phyloP scores from a whole-genome alignment of 2,329 filamentous ascomycete species.

The Elsinoe necatrix region DNA sequence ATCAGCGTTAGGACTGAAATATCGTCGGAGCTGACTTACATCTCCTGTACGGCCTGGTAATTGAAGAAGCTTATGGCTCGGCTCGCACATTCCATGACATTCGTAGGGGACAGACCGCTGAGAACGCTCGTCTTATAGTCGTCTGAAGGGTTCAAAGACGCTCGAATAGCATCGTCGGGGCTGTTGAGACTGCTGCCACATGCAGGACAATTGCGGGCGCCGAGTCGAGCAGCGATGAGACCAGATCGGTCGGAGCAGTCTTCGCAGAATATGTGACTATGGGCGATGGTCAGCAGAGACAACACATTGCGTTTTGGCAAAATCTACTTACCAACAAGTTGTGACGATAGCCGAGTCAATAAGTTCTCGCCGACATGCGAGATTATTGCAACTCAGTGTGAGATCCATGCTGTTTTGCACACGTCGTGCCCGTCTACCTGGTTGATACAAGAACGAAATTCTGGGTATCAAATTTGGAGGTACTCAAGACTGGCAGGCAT shows the following conservation, averaged over 20 bases:
- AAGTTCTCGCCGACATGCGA: slow-evolving; percentile 65
- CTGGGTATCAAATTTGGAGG: no score
- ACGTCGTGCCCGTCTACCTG: background rate
- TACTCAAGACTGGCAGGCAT: no score
- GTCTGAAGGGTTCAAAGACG: slow-evolving; percentile 68
- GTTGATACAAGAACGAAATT: no score
- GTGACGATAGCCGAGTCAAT: slow-evolving; percentile 70
- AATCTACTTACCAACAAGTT: slow-evolving; percentile 62
- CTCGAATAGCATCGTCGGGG: slow-evolving; percentile 65
- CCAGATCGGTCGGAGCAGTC: slow-evolving; percentile 60
- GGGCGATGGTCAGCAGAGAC: background rate
- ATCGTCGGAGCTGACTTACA: slow-evolving; percentile 44
- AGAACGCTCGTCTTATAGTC: slow-evolving; percentile 85
- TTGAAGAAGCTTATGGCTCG: slow-evolving; percentile 75
- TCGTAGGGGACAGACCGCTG: slow-evolving; percentile 69
- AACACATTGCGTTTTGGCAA: background rate
- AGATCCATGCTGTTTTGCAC: slow-evolving; percentile 57
- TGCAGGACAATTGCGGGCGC: slow-evolving; percentile 60
- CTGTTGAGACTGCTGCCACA: slow-evolving; percentile 61
- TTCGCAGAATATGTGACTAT: slow-evolving; percentile 76
- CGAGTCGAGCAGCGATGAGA: slow-evolving; percentile 46
- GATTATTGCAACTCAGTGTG: slow-evolving; percentile 66
- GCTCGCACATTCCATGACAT: slow-evolving; percentile 80
- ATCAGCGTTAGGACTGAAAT: background rate
- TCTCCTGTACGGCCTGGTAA: slow-evolving; percentile 77